A percentile compares a stretch with the other conserved stretches of the same genome.
phyloP scores from a whole-genome alignment of 108 stramenopile species.

The Cylindrotheca closterium region DNA sequence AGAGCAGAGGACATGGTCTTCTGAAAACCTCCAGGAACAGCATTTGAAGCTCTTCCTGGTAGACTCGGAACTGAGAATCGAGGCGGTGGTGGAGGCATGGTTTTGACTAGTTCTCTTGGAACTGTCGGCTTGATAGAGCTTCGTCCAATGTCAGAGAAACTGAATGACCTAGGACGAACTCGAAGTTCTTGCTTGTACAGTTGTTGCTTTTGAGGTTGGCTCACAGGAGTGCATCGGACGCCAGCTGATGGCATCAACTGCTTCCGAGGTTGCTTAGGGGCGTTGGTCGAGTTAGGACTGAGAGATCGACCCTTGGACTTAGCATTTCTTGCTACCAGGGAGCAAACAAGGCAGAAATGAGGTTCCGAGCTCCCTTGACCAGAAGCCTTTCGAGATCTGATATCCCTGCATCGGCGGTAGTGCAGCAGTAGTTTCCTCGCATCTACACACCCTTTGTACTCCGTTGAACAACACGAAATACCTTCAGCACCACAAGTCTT shows the following conservation, averaged over 20 bases:
- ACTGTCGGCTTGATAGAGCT: neutral
- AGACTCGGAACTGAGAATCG: constrained; percentile 4
- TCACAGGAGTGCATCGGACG: too few relatives aligned
- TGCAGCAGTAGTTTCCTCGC: constrained; percentile 77
- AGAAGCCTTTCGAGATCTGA: constrained; percentile 49
- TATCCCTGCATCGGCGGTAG: constrained; percentile 72
- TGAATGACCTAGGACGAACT: constrained; percentile 6
- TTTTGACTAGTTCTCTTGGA: too few relatives aligned
- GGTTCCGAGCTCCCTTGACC: constrained; percentile 20
- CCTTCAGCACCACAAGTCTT: constrained; percentile 13
- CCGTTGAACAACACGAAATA: constrained; percentile 51
- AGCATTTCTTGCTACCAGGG: constrained; percentile 56
- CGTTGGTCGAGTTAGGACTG: constrained; percentile 14
- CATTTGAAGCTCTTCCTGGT: neutral
- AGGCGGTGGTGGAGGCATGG: constrained; percentile 23
- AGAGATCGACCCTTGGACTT: constrained; percentile 16
- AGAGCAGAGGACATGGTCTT: too few relatives aligned
- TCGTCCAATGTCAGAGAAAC: neutral
- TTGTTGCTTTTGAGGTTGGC: too few relatives aligned
- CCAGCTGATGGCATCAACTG: too few relatives aligned
- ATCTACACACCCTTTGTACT: constrained; percentile 72
- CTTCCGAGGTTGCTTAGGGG: too few relatives aligned
- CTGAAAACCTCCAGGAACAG: too few relatives aligned
- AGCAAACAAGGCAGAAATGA: constrained; percentile 60
- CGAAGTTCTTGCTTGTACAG: constrained; percentile 4